These are phyloP conservation scores for Hortiboletus campestris DNA, from an alignment of 768 basidiomycete species.

Conservation along the genomic window DNA sequence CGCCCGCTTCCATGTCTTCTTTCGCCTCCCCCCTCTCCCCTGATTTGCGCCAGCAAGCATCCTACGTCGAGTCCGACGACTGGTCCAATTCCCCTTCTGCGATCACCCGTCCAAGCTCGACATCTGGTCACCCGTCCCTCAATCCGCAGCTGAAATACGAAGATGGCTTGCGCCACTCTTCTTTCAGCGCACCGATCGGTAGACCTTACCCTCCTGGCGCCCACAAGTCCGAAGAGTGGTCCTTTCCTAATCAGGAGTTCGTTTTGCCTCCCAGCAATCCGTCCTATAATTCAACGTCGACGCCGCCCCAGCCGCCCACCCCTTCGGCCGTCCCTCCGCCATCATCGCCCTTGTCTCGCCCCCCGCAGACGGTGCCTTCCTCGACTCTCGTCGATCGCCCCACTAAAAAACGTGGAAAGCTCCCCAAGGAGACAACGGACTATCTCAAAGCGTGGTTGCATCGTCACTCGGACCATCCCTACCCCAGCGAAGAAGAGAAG, in stretches of 20 bases:
- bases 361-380: slow-evolving; percentile 49
- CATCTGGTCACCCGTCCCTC: slow-evolving; percentile 55
- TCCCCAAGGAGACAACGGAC: slow-evolving; percentile 89
- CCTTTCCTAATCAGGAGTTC: slow-evolving; percentile 61
- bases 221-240: slow-evolving; percentile 71
- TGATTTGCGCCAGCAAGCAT: slow-evolving; percentile 43
- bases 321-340: slow-evolving; percentile 38
- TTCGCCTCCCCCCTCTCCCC: slow-evolving; percentile 49
- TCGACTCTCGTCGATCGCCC: slow-evolving; percentile 73
- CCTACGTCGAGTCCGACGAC: slow-evolving; percentile 46
- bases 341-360: slow-evolving; percentile 45
- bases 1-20: slow-evolving; percentile 52
- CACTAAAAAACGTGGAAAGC: slow-evolving; percentile 79
- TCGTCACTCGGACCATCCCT: slow-evolving; percentile 85
- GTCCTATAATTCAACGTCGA: slow-evolving; percentile 23
- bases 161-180: slow-evolving; percentile 66
- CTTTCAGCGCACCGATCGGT: slow-evolving; percentile 57
- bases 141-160: slow-evolving; percentile 62
- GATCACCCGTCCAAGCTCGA: slow-evolving; percentile 68
- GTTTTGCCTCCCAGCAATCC: slow-evolving; percentile 37
- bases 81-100: slow-evolving; percentile 56
- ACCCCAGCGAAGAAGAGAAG: slow-evolving; percentile 88
- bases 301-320: slow-evolving; percentile 38
- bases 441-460: slow-evolving; percentile 87
- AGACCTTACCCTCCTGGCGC: slow-evolving; percentile 44